Conservation (phyloP, 1,284 basidiomycete species). For the Veloboletus limbatus region DNA sequence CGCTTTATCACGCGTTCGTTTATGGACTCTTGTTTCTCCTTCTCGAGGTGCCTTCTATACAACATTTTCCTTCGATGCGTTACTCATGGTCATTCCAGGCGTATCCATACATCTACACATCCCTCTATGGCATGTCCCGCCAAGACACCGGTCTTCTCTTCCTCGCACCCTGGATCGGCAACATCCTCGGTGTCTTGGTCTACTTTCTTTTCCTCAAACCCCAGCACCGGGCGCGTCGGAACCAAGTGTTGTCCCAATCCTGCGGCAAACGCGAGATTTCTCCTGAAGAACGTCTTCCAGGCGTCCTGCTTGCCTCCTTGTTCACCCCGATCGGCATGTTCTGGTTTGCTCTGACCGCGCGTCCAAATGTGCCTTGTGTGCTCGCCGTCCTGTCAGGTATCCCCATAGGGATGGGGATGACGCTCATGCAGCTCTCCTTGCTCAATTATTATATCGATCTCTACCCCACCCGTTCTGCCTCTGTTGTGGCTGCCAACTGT, state of each 20-base stretch:
- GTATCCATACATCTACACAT: conserved; percentile 25
- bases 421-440: conserved; percentile 28
- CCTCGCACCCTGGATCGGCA: conserved; percentile 25
- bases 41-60: conserved; percentile 17
- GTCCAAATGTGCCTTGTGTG: conserved; percentile 16
- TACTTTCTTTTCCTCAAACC: conserved; percentile 28
- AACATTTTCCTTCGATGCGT: not conserved
- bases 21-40: conserved; percentile 28
- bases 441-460: conserved; percentile 33
- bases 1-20: conserved; percentile 26
- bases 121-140: conserved; percentile 24
- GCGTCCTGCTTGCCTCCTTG: conserved; percentile 20
- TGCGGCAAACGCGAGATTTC: conserved; percentile 19
- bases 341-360: conserved; percentile 27
- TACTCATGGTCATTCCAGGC: conserved; percentile 13
- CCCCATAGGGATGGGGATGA: conserved; percentile 31
- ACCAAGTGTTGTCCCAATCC: conserved; percentile 12
- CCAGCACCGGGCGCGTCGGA: conserved; percentile 15
- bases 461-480: conserved; percentile 28
- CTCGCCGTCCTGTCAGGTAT: conserved; percentile 24
- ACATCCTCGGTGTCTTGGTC: conserved; percentile 25
- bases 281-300: conserved; percentile 26
- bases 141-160: conserved; percentile 24
- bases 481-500: conserved; percentile 28
- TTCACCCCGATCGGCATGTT: conserved; percentile 29